Percentiles rank a stretch among this genome's conserved stretches.
These are phyloP conservation scores for Actinomortierella ambigua DNA, from an alignment of 371 early-diverging fungal species.

Conservation along the genomic window DNA sequence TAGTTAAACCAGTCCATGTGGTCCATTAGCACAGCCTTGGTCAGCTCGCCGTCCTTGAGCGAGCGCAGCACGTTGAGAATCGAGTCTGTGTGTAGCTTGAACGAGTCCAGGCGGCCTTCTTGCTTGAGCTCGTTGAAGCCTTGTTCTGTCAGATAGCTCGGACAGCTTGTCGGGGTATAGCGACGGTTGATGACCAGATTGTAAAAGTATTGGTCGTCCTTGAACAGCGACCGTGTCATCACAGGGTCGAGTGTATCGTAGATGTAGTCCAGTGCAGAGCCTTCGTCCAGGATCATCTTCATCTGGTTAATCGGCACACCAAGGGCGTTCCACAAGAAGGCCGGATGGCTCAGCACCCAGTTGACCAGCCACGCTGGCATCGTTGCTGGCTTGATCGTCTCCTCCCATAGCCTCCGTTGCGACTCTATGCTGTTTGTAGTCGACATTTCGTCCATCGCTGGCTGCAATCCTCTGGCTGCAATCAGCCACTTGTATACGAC, in stretches of 20 bases:
- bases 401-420: constrained; percentile 69
- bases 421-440: constrained; percentile 59
- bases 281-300: constrained; percentile 84
- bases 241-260: constrained; percentile 87
- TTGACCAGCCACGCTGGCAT: constrained; percentile 70
- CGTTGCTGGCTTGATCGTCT: constrained; percentile 63
- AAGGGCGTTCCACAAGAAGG: constrained; percentile 86
- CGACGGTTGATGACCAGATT: constrained; percentile 74
- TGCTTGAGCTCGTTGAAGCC: constrained; percentile 69
- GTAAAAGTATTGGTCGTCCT: constrained; percentile 84
- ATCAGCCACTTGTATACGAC: constrained; percentile 69
- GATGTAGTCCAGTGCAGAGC: constrained; percentile 77
- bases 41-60: constrained; percentile 67
- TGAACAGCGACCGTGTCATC: constrained; percentile 61
- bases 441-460: constrained; percentile 65
- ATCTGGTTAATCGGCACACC: constrained; percentile 90
- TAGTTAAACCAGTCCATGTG: constrained; percentile 88
- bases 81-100: constrained; percentile 81
- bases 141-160: constrained; percentile 74
- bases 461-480: constrained; percentile 61
- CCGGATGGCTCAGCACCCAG: constrained; percentile 72
- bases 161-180: constrained; percentile 69
- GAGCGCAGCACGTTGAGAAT: constrained; percentile 68
- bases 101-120: constrained; percentile 52
- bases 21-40: constrained; percentile 84